Evolutionary conservation across 1,284 basidiomycete species (phyloP), one percentile per base, ranked within the genome.

Genomic region (Leucoagaricus sp.): DNA sequence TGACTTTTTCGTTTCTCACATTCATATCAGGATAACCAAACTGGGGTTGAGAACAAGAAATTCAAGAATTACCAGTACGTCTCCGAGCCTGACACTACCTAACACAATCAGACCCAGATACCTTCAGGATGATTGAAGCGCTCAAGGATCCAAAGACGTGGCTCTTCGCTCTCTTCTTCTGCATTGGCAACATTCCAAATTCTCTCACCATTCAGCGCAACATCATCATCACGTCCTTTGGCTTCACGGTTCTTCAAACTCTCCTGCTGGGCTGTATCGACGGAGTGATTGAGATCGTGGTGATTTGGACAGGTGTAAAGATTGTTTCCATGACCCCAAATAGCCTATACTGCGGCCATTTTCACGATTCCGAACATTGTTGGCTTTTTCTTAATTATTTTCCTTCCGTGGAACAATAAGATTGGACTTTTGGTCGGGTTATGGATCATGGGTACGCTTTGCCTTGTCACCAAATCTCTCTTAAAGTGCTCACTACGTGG

Each of bases 11-110:
- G 13, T 46, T 5, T 7, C 21, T 48, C n/a, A 13, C 54, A 4
- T 12, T 5, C 2, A 5, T 13, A 7, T 7, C 23, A 80, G 78
- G 75, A 75, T 67, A 89, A 89, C 64, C 87, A 89, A 76, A 82
- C 86, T 2, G 87, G 87, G 31, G 78, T 87, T n/a, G 86, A 89
- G 69, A 89, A 88, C 67, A 88, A 90, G 67, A 77, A 77, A 51
- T 90, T 87, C 73, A 93, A 92, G 72, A 81, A 76, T 56, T 83
- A 89, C 19, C 91, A 93, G 85, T 89, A 60, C 57, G 85, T 75
- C n/a, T n/a, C n/a, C n/a, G n/a, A n/a, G n/a, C n/a, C n/a, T n/a
- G n/a, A n/a, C n/a, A n/a, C n/a, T n/a, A n/a, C n/a, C n/a, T n/a
- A n/a, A n/a, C n/a, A n/a, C n/a, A n/a, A n/a, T n/a, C n/a, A n/a